phyloP scores from a whole-genome alignment of 2,329 filamentous ascomycete genomes.

The Nothomitra cinnamomea region DNA sequence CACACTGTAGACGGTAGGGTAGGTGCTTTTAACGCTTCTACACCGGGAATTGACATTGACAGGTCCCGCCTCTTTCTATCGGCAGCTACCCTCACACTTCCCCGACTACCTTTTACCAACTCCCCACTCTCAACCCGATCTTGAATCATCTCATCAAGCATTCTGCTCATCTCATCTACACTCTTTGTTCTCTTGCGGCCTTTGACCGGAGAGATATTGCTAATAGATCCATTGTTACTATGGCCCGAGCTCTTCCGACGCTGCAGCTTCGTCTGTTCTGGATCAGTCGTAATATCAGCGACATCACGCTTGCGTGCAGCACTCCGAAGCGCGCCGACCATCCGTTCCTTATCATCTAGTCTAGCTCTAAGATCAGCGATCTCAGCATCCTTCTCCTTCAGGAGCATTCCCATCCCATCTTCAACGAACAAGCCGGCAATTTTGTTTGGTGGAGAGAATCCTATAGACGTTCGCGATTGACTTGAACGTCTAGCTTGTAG shows the following conservation, averaged over 20 bases:
- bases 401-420: conserved; percentile 50
- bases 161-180: conserved; percentile 81
- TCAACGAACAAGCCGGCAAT: conserved; percentile 61
- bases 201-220: neutral
- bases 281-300: conserved; percentile 39
- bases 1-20: neutral
- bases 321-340: conserved; percentile 72
- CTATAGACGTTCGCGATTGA: conserved; percentile 70
- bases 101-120: conserved; percentile 46
- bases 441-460: conserved; percentile 38
- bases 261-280: conserved; percentile 13
- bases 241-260: conserved; percentile 14
- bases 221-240: neutral
- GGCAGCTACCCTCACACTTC: conserved; percentile 44
- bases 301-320: conserved; percentile 74
- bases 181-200: conserved; percentile 35
- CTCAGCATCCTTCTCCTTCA: conserved; percentile 83
- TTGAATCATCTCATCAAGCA: conserved; percentile 93
- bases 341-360: conserved; percentile 86
- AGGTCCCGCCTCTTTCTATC: conserved; percentile 23
- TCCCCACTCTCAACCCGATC: conserved; percentile 66
- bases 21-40: neutral
- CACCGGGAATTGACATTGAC: neutral
- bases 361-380: conserved; percentile 80
- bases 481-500: conserved; percentile 81